Base-by-base conservation (phyloP, 805 yeast species). In the Zygosaccharomyces bisporus region DNA sequence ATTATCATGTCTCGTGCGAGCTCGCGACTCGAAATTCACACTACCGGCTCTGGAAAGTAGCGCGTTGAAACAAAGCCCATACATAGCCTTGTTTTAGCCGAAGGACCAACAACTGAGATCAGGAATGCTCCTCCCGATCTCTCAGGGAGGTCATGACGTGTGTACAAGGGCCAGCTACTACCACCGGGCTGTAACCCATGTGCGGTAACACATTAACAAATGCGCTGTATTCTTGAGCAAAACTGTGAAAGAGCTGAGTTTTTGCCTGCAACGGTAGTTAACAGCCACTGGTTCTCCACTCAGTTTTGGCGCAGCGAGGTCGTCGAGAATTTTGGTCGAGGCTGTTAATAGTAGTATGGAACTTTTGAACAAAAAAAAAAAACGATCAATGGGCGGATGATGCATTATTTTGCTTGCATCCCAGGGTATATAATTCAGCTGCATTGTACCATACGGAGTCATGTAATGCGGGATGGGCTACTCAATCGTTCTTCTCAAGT, bases 281-380 rank as follows among this genome's bases (percentile, higher is more conserved):
- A 27, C 3, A 27, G 13, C 14, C 31, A n/a, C 14, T n/a, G 16
- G 5, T 12, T 27, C 31, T 27, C 31, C 31, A 27, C 31, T 27
- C 14, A 10, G 24, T 16, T 9, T 37, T 37, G 40, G 40, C 40
- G 40, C 40, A 37, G 40, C 25, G 16, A 25, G 27, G n/a, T 6
- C 30, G n/a, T 37, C 20, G 40, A 37, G 23, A 25, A 37, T 37
- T 37, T 36, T n/a, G n/a, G 32, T 23, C 40, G 40, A 37, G 40
- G 31, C 33, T 16, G 25, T 18, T 34, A 34, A 6, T 16, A 9
- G 20, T 10, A 24, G 10, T 8, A 17, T 17, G 20, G 32, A 7
- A 27, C 31, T 10, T n/a, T 10, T 13, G 6, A 14, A 17, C 17
- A 23, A 37, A 21, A 35, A 35, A 35, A 35, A 35, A 9, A 37